Evolutionary conservation across 2,329 filamentous ascomycete genomes (phyloP), one percentile per base, ranked within the genome.

Genomic region (Xylariaceae sp.): DNA sequence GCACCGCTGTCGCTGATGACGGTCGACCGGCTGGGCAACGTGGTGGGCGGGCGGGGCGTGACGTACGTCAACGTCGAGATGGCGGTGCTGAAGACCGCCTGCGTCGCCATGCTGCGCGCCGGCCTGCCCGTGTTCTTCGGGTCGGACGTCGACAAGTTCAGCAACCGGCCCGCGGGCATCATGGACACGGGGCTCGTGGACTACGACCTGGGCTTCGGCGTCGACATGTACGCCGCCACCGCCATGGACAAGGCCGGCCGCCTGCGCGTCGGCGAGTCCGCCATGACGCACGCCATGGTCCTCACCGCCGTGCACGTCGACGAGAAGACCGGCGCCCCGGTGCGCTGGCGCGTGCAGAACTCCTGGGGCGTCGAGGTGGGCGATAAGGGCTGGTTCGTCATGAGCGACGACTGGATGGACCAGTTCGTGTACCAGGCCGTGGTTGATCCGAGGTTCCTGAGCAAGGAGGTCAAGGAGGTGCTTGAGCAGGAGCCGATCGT

Each of bases 241-340:
- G 84, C 83, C 15, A 81, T 95, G 81, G 83, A 77, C 65, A 96
- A 96, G 73, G 87, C 88, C 1, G 82, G 91, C 64, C 77, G 91
- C 3, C 75, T 96, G 39, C 77, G 82, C 64, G 87, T 86, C 0
- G 85, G 89, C 9, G 91, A 95, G 73, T 87, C 83, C 48, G 80
- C 83, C 44, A 95, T 96, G 91, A 96, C 91, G 1, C 92, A 96
- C 66, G 92, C 92, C 4, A 96, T 96, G 92, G 90, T 95, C 0
- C 73, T 96, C 57, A 96, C 91, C 2, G 92, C 84, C 1, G 92
- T 96, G 39, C 91, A 96, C 67, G 70, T 95, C 2, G 86, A 89
- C 55, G 76, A 81, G 23, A 73, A 83, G 54, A 73, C 70, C 1
- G 85, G 83, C 1, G 81, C 84, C 71, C 79, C 84, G 2, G 82